Evolutionary conservation across 768 basidiomycete species (phyloP).

Genomic region (Lentinus brumalis): DNA sequence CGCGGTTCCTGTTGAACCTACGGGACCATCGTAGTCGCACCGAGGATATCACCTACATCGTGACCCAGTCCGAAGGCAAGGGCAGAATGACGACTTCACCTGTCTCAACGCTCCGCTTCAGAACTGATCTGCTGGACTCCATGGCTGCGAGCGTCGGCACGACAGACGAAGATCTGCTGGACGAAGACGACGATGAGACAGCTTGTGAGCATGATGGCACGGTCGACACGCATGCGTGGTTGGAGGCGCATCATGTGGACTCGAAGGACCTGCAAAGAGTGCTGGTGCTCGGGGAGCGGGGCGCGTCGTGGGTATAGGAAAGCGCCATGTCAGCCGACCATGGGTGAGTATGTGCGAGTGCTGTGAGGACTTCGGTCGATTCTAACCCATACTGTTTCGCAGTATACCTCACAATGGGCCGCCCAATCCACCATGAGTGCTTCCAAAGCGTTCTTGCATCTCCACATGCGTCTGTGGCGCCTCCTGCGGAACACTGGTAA

Average conservation of each 20-base stretch:
- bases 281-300: not conserved
- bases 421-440: no score
- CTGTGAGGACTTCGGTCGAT: not conserved
- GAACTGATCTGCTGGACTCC: not conserved
- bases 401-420: no score
- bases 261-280: not conserved
- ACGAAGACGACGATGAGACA: no score
- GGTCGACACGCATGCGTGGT: no score
- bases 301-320: not conserved
- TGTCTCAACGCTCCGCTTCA: slow-evolving; percentile 1
- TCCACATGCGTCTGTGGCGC: no score
- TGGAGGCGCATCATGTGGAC: not conserved
- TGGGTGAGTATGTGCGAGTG: not conserved
- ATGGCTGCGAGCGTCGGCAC: slow-evolving; percentile 8
- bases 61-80: not conserved
- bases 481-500: no score
- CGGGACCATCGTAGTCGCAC: slow-evolving; percentile 8
- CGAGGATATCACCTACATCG: slow-evolving; percentile 2
- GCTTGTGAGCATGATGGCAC: no score
- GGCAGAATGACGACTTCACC: not conserved
- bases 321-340: not conserved
- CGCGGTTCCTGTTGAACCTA: slow-evolving; percentile 20
- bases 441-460: no score
- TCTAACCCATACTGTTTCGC: not conserved
- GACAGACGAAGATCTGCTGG: not conserved